These are phyloP conservation scores for Kwoniella sp. DNA, from an alignment of 768 basidiomycete species.

Conservation along the genomic window DNA sequence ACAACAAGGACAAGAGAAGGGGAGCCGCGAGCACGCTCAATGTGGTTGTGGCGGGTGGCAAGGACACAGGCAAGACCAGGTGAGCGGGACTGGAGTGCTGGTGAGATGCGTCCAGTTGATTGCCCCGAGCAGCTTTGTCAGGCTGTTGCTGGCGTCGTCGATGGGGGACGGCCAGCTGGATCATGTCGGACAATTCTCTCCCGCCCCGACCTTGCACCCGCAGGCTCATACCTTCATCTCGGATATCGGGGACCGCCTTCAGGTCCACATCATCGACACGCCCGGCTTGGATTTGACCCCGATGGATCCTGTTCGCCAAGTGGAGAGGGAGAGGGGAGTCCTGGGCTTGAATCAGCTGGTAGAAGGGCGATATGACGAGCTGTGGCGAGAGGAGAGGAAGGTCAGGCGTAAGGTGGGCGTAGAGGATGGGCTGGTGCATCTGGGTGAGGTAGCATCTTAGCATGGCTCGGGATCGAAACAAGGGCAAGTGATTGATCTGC, in stretches of 20 bases:
- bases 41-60: slow-evolving; percentile 37
- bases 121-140: slow-evolving; percentile 19
- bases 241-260: slow-evolving; percentile 13
- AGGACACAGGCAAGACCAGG: slow-evolving; percentile 41
- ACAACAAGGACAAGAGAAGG: slow-evolving; percentile 9
- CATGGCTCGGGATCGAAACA: neutral
- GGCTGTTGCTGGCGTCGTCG: slow-evolving; percentile 13
- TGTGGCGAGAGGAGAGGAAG: slow-evolving; percentile 34
- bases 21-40: slow-evolving; percentile 27
- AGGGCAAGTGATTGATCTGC: neutral
- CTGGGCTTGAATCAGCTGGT: slow-evolving; percentile 26
- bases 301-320: slow-evolving; percentile 6
- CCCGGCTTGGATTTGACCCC: slow-evolving; percentile 31
- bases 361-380: slow-evolving; percentile 35
- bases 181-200: neutral
- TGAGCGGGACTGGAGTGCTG: no score
- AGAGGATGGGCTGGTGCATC: slow-evolving; percentile 35
- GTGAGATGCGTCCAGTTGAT: no score
- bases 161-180: neutral
- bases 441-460: slow-evolving; percentile 40
- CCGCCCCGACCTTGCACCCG: neutral
- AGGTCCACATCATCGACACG: slow-evolving; percentile 37
- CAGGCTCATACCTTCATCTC: slow-evolving; percentile 4
- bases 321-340: slow-evolving; percentile 30
- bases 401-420: slow-evolving; percentile 23